Evolutionary conservation across 768 basidiomycete genomes (phyloP), one percentile per base, ranked within the genome.

Genomic region (Kwoniella heveanensis): DNA sequence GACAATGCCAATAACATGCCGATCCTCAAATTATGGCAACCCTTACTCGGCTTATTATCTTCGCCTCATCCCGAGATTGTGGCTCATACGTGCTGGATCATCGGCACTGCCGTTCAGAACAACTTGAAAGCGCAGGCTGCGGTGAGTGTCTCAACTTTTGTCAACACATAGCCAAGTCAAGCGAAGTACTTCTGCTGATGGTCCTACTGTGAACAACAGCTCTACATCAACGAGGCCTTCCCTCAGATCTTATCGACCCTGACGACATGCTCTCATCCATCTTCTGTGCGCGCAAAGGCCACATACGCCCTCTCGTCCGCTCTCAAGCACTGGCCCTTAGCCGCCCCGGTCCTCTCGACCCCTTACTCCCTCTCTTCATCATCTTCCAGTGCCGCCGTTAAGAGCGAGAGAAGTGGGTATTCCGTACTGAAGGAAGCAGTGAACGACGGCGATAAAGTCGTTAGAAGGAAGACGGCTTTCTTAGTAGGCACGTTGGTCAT

Each of bases 1-100:
- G 80, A 81, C 62, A 81, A 81, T 56, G 80, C 80, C 65, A 77
- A 77, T 60, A 79, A 81, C 62, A 72, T 81, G 64, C 67, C 77
- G 10, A 67, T 73, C 15, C 60, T 81, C 53, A 76, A 76, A 58
- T 55, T 81, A 46, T 81, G 80, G 80, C 70, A 77, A 30, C 74
- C 77, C 10, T 52, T 81, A 9, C 57, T 80, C 37, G 24, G 44
- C 19, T 64, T 81, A 15, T 54, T 81, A n/a, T 49, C 64, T 2
- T 73, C 76, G 19, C 44, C 66, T 12, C 60, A 77, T 19, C 64
- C 73, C 21, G 66, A 66, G 8, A 70, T 80, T 36, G 74, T 80
- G 22, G 62, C 66, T 9, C 72, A 74, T 22, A 73, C 77, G 37
- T 68, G 67, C 32, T 81, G 80, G 80, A 78, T 81, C 48, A 71